These are phyloP conservation scores for Cryphonectria naterciae DNA, from an alignment of 2,329 filamentous ascomycete species.

Conservation along the genomic window DNA sequence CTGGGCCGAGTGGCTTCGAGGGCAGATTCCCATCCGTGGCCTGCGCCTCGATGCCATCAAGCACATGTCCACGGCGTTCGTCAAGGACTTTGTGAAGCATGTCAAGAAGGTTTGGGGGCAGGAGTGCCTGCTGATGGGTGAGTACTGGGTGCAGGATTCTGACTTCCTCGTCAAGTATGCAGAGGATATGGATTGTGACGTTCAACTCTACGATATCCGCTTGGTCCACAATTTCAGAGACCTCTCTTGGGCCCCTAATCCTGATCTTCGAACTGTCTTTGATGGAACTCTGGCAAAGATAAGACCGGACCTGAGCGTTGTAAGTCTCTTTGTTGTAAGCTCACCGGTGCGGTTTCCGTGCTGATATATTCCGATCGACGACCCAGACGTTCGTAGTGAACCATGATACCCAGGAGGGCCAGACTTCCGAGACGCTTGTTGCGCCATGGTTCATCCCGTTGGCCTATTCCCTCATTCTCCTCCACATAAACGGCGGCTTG, in stretches of 20 bases:
- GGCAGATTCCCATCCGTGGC: conserved; percentile 38
- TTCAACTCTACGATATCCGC: conserved; percentile 67
- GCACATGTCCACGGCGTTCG: conserved; percentile 39
- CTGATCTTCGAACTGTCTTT: conserved; percentile 18
- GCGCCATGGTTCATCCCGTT: conserved; percentile 67
- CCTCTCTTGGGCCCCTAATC: conserved; percentile 53
- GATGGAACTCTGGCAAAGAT: conserved; percentile 15
- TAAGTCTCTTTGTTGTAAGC: conserved; percentile 1
- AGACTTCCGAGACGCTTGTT: conserved; percentile 53
- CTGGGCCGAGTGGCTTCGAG: conserved; percentile 40
- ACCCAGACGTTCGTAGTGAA: conserved; percentile 66
- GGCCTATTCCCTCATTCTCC: conserved; percentile 69
- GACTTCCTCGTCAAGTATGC: conserved; percentile 60
- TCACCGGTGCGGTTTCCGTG: background rate
- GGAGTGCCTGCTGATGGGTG: conserved; percentile 68
- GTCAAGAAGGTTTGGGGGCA: conserved; percentile 42
- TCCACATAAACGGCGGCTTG: conserved; percentile 61
- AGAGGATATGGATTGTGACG: conserved; percentile 57
- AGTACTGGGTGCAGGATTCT: conserved; percentile 68
- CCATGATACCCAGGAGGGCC: conserved; percentile 58
- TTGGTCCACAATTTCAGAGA: conserved; percentile 66
- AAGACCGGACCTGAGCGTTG: conserved; percentile 7
- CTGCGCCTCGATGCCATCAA: conserved; percentile 42
- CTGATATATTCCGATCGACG: background rate
- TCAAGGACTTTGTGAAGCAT: conserved; percentile 35